Conservation (phyloP, 495 filamentous ascomycete genomes). For the Bathelium albidoporum region DNA sequence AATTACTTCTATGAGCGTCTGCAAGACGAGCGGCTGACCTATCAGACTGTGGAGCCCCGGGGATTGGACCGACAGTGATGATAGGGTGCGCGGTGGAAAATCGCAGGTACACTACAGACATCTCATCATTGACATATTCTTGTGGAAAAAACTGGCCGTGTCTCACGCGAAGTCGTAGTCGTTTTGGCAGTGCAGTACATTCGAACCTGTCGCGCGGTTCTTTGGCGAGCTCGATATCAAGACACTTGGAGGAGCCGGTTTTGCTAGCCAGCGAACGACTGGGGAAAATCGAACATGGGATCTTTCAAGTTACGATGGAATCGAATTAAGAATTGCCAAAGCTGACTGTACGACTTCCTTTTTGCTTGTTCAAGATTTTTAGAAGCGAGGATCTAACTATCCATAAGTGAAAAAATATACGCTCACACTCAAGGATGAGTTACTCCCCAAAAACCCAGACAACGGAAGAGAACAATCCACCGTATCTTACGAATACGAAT, state of each 20-base stretch:
- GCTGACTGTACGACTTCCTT: constrained; percentile 26
- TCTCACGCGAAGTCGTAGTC: constrained; percentile 32
- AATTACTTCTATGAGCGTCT: not conserved
- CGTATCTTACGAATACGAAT: constrained; percentile 48
- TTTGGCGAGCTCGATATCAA: constrained; percentile 59
- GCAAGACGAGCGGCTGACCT: constrained; percentile 2
- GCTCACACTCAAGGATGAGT: constrained; percentile 59
- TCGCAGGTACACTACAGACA: constrained; percentile 29
- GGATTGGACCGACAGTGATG: constrained; percentile 60
- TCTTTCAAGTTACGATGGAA: constrained; percentile 28
- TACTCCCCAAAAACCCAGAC: constrained; percentile 44
- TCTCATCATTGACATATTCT: not conserved
- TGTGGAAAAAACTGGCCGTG: not conserved
- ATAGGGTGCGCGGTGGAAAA: constrained; percentile 61
- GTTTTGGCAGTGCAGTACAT: constrained; percentile 32
- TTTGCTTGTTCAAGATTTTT: not conserved
- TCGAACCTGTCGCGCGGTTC: constrained; percentile 40
- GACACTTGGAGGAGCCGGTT: constrained; percentile 73
- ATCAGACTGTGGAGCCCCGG: constrained; percentile 47
- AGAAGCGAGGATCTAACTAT: not conserved
- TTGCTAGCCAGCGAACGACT: constrained; percentile 62
- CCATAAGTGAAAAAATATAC: constrained; percentile 50
- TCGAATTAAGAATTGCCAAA: constrained; percentile 23
- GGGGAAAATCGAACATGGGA: constrained; percentile 28
- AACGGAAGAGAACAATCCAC: constrained; percentile 52